Evolutionary conservation across 257 asterid genomes (phyloP), one percentile per base, ranked within the genome.

Genomic region (Salvia splendens): DNA sequence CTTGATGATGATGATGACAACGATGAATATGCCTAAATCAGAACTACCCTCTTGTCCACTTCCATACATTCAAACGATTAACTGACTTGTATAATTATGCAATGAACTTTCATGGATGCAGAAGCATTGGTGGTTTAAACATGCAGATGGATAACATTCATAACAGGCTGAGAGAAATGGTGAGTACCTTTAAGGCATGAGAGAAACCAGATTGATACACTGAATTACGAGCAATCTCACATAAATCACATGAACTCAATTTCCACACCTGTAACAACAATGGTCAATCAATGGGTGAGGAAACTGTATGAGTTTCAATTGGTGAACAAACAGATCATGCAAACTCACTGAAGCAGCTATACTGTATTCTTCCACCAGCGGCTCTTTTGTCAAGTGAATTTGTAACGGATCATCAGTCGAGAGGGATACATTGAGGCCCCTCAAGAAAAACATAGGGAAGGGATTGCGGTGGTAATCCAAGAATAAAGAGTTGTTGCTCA

Each of bases 401-500:
- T 93, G 99, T 61, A 93, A 78, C 32, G 99, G 99, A 79, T 93
- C 98, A 53, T 92, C 98, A 55, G 98, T 92, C 15, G 98, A 92
- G 60, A 92, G 95, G 24, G 97, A 92, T 47, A 92, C 98, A 60
- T 89, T 89, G 64, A 92, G 98, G 61, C 98, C 98, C 32, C 98
- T 92, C 36, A 86, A 76, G 87, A 92, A 92, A 70, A 92, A 92
- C 84, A 83, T 81, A 14, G 98, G 97, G 40, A 92, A 81, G 11
- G 98, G 98, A 76, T 92, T 92, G 40, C 98, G 98, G 65, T 92
- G 98, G 84, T 92, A 92, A 84, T 92, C 98, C 72, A 92, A 73
- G 83, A 92, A 92, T 71, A 92, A 71, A 6, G 98, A 92, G 83
- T 92, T 92, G 86, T 92, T 92, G 91, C 98, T 92, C 79, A 92